Evolutionary conservation across 495 filamentous ascomycete species (phyloP).

Genomic region (Penicillium argentinense): DNA sequence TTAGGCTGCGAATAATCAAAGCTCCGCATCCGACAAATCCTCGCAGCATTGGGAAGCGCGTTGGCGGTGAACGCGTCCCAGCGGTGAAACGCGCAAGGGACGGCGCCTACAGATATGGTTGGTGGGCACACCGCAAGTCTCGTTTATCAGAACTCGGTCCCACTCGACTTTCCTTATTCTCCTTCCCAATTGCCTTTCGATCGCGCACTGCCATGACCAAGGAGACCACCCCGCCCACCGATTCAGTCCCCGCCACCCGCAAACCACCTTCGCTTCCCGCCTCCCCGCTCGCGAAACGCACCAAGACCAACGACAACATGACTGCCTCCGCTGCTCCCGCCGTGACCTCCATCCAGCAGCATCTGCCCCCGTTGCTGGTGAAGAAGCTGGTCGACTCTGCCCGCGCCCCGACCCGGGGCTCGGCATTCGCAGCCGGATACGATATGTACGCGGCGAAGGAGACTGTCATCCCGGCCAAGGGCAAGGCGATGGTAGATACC

Average conservation of each 20-base stretch:
- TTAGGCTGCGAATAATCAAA: no score
- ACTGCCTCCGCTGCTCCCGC: constrained; percentile 29
- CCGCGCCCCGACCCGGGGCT: constrained; percentile 79
- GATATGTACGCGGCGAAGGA: constrained; percentile 80
- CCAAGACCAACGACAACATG: constrained; percentile 42
- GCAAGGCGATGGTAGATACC: constrained; percentile 84
- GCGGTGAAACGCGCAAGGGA: constrained; percentile 34
- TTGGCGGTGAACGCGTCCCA: constrained; percentile 36
- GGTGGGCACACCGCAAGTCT: constrained; percentile 26
- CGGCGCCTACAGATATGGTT: background rate
- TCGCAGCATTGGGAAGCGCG: no score
- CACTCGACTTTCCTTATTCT: background rate
- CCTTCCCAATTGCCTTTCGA: constrained; percentile 3
- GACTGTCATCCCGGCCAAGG: constrained; percentile 73
- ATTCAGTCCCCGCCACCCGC: constrained; percentile 30
- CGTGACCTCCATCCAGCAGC: constrained; percentile 38
- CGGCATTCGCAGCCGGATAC: constrained; percentile 87
- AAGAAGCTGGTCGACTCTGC: constrained; percentile 79
- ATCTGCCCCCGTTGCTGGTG: constrained; percentile 66
- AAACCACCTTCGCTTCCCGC: constrained; percentile 57
- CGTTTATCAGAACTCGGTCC: constrained; percentile 1
- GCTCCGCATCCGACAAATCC: no score
- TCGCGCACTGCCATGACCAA: constrained; percentile 51
- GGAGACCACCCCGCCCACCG: constrained; percentile 42
- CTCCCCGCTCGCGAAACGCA: constrained; percentile 66